A percentile compares a stretch with the other conserved stretches of the same genome.
phyloP scores from a whole-genome alignment of 306 rosid genomes.

The Cucurbita moschata region DNA sequence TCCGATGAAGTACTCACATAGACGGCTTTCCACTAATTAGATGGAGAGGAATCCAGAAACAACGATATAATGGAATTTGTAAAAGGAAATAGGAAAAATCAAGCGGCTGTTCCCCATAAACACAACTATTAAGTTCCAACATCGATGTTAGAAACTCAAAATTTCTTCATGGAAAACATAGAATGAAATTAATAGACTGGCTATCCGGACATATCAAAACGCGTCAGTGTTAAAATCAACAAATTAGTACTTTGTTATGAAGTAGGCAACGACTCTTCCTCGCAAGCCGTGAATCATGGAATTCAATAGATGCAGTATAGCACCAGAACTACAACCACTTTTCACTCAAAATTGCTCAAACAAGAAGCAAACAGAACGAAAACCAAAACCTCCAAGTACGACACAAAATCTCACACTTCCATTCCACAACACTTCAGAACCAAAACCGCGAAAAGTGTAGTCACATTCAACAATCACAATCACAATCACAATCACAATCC shows the following conservation, averaged over 20 bases:
- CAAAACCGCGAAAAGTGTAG: not conserved
- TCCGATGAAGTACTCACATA: not conserved
- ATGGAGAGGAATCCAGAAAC: not conserved
- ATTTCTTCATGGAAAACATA: not conserved
- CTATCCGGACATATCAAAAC: not conserved
- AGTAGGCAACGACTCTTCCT: not conserved
- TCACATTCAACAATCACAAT: not conserved
- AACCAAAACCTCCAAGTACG: not conserved
- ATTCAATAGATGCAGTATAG: not conserved
- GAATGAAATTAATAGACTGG: not conserved
- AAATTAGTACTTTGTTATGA: not conserved
- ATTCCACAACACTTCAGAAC: not conserved
- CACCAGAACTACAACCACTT: not conserved
- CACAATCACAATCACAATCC: not conserved
- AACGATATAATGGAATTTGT: not conserved
- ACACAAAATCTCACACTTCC: not conserved
- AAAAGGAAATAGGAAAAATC: not conserved
- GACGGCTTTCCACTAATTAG: not conserved
- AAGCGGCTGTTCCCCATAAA: not conserved
- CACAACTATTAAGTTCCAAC: not conserved
- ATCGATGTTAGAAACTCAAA: not conserved
- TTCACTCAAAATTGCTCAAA: not conserved
- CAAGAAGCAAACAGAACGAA: not conserved
- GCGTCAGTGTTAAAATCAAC: not conserved
- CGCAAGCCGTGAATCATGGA: not conserved